Base-by-base conservation (phyloP, 1,284 basidiomycete species). In the Ceratobasidium sp. region DNA sequence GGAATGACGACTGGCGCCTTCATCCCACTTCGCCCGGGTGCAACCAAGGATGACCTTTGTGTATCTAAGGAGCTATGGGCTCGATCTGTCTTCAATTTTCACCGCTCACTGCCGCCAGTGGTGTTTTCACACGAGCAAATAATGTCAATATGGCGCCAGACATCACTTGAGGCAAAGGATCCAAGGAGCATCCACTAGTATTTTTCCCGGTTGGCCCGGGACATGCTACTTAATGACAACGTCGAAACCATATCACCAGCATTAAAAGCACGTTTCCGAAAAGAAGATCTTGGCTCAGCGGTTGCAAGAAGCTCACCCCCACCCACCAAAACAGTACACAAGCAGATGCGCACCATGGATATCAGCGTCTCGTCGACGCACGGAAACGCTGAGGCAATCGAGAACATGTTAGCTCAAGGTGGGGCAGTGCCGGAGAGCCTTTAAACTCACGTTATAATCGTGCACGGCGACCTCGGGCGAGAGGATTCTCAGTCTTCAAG, bases 401-500 rank as follows among this genome's bases (percentile, higher is more conserved):
- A 75, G 0, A 75, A 74, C 7, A 72, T 83, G 13, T 77, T 81
- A 9, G 11, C 46, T 0, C 82, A 83, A 68, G 79, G 61, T 1
- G 80, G 80, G 0, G 34, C n/a, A 5, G 7, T 3, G 6, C 24
- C 22, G 1, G 37, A 31, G 4, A 11, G 43, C 31, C 16, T 58
- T 1, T 31, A 62, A 14, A n/a, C 11, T 2, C 22, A 51, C 22
- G 16, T 37, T 1, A 29, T 39, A 0, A 64, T 82, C 0, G 2
- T 81, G 0, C 79, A 80, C 53, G 79, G 81, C 1, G 79, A 83
- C 22, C 78, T 83, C 0, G 78, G 78, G 5, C 0, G 79, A 83
- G 51, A 27, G 73, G 2, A 49, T 82, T 0, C 19, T 61, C 0
- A 29, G 75, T 4, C n/a, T 80, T 0, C 61, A 62, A 8, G 22